Percentiles rank a stretch among this genome's conserved stretches.
These are phyloP conservation scores for Polyporus arcularius DNA, from an alignment of 768 basidiomycete genomes.

Conservation along the genomic window DNA sequence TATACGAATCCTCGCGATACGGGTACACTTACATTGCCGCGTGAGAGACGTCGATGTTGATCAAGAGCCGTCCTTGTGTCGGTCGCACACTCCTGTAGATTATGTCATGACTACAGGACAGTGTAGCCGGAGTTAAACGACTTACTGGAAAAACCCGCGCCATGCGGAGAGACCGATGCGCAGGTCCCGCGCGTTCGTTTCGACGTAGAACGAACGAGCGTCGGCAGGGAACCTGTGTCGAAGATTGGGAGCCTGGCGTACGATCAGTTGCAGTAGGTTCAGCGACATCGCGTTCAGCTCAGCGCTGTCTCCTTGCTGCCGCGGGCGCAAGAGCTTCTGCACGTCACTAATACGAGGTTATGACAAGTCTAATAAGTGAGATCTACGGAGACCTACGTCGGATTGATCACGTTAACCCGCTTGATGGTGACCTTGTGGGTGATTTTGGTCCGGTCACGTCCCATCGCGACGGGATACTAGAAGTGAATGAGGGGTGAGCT, in stretches of 20 bases:
- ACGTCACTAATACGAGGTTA: slow-evolving; percentile 2
- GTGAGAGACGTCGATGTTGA: slow-evolving; percentile 23
- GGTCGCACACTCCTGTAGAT: slow-evolving; percentile 24
- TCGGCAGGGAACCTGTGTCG: slow-evolving; percentile 16
- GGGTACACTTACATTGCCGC: slow-evolving; percentile 8
- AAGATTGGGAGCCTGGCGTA: slow-evolving; percentile 22
- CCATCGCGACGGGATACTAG: slow-evolving; percentile 10
- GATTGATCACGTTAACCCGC: slow-evolving; percentile 12
- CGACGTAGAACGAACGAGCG: slow-evolving; percentile 16
- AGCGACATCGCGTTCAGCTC: slow-evolving; percentile 9
- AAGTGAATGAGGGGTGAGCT: background rate
- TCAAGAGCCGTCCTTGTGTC: slow-evolving; percentile 3
- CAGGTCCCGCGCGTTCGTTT: background rate
- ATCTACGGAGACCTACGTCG: background rate
- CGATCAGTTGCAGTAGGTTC: slow-evolving; percentile 23
- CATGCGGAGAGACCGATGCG: slow-evolving; percentile 11
- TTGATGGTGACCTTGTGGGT: slow-evolving; percentile 8
- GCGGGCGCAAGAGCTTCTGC: slow-evolving; percentile 4
- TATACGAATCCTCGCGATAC: background rate
- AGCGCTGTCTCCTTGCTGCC: background rate
- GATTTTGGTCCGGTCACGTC: background rate
- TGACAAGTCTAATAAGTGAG: background rate
- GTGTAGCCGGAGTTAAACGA: background rate
- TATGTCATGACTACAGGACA: background rate
- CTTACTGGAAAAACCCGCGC: slow-evolving; percentile 24